phyloP scores from a whole-genome alignment of 305 asterid species.

The Stenogyne calaminthoides region DNA sequence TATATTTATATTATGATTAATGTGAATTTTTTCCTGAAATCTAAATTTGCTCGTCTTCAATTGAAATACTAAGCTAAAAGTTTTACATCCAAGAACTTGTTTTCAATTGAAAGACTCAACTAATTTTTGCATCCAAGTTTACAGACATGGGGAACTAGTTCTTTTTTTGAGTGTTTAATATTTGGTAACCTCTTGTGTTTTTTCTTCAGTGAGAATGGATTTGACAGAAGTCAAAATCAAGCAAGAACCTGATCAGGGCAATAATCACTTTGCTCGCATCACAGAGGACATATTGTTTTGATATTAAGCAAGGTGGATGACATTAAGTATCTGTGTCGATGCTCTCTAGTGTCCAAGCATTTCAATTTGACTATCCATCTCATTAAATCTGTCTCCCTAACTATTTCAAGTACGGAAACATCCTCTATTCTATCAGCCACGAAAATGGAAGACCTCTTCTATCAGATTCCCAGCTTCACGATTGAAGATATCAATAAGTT shows the following conservation, averaged over 20 bases:
- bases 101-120: background rate
- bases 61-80: too few relatives aligned
- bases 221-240: background rate
- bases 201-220: too few relatives aligned
- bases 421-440: too few relatives aligned
- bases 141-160: background rate
- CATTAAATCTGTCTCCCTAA: too few relatives aligned
- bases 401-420: too few relatives aligned
- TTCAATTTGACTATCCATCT: too few relatives aligned
- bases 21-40: background rate
- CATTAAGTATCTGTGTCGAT: too few relatives aligned
- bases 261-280: slow-evolving; percentile 20
- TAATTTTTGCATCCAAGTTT: background rate
- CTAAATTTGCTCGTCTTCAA: background rate
- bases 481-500: slow-evolving; percentile 1
- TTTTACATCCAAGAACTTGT: too few relatives aligned
- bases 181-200: background rate
- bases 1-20: background rate
- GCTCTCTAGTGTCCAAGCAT: too few relatives aligned
- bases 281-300: background rate
- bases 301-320: slow-evolving; percentile 14
- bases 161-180: background rate
- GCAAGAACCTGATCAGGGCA: background rate
- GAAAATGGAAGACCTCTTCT: background rate
- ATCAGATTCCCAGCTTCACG: background rate